Conservation (phyloP, 2,329 filamentous ascomycete species). For the Cladosporium sp. region DNA sequence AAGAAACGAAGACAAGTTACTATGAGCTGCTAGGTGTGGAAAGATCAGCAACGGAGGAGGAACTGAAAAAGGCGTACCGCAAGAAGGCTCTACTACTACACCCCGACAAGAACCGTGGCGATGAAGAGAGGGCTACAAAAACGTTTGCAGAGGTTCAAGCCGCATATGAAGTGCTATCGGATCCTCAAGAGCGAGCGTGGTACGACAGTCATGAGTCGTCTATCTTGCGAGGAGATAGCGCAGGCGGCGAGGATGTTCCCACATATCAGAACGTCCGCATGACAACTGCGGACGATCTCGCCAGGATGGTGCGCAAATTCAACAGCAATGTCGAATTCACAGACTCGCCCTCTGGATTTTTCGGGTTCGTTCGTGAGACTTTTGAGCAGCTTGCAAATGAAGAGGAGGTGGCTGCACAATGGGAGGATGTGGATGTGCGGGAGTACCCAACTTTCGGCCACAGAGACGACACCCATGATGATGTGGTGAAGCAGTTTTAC, state of each 20-base stretch:
- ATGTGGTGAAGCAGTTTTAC: constrained; percentile 77
- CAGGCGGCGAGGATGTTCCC: constrained; percentile 45
- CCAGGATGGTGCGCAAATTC: constrained; percentile 74
- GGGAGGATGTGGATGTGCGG: constrained; percentile 56
- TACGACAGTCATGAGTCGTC: constrained; percentile 91
- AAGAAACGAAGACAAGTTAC: constrained; percentile 64
- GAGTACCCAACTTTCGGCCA: constrained; percentile 81
- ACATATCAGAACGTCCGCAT: constrained; percentile 67
- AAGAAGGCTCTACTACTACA: constrained; percentile 88
- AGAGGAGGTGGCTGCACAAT: constrained; percentile 70
- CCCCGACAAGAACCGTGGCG: constrained; percentile 86
- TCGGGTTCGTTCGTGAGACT: constrained; percentile 67
- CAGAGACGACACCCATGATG: constrained; percentile 70
- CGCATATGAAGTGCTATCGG: constrained; percentile 92
- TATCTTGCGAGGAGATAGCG: constrained; percentile 65
- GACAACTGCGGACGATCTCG: constrained; percentile 76
- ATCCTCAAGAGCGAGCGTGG: constrained; percentile 93
- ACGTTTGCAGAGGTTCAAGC: constrained; percentile 89
- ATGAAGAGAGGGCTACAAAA: constrained; percentile 76
- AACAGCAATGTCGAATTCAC: constrained; percentile 73
- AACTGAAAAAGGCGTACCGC: constrained; percentile 94
- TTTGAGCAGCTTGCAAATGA: constrained; percentile 79
- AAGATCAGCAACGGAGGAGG: constrained; percentile 70
- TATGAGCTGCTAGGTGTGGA: constrained; percentile 80
- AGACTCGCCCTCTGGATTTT: constrained; percentile 79